Base-by-base conservation (phyloP, 2,329 filamentous ascomycete genomes). In the Rutstroemia sp. region DNA sequence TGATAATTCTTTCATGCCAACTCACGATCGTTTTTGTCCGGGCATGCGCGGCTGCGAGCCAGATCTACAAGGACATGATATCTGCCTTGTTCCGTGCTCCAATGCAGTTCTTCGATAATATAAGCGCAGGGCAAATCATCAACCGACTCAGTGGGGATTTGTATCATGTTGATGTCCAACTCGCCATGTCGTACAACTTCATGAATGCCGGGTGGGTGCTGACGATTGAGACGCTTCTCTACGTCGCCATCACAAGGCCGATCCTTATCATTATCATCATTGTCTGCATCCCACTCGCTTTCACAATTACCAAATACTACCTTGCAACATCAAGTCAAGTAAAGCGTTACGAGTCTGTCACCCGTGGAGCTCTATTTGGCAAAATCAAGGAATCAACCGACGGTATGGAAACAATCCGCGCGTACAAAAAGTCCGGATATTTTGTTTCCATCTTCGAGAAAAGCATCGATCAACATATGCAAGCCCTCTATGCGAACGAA, bases 71-170 rank as follows among this genome's bases (percentile, higher is more conserved):
- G 17, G 21, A 48, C 25, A 12, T 48, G 5, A 25, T 48, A 7
- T 19, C 10, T 27, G 10, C 21, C 12, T 71, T 86, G 83, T 0
- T 87, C 83, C 1, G 67, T 87, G 25, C 74, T 87, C 16, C 84
- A 19, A 87, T 83, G 84, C 83, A 14, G 69, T 88, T 30, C 73
- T 87, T 14, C 84, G 84, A 58, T 84, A 88, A 69, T 27, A 48
- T 30, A 14, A 12, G 9, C 5, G 27, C 27, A 7, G 46, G 46
- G 5, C 46, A 48, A 34, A 48, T 48, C 8, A 17, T 48, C 19
- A 48, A 48, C 16, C 19, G 46, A 34, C 17, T 48, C 12, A 16
- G 10, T 12, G 17, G 21, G 6, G 46, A 48, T 10, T 1, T 48
- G 1, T 12, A 48, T 9, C 10, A 12, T 17, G 5, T 48, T 5